Evolutionary conservation across 2,329 filamentous ascomycete species (phyloP).

Genomic region (Sodiomyces alkalinus): DNA sequence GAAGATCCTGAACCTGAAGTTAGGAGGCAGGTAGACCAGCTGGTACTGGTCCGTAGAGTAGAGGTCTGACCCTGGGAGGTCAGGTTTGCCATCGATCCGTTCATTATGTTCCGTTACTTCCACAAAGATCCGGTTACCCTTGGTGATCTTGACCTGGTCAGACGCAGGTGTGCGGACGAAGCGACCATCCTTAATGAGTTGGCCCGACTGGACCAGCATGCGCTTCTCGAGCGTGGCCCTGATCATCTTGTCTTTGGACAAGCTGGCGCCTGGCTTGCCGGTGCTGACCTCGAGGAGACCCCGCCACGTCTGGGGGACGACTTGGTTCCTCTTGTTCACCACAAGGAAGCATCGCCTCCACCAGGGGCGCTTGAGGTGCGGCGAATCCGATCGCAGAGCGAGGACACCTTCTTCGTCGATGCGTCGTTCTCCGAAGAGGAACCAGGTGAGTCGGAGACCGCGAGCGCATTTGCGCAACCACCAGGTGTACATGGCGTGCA

Average conservation of each 20-base stretch:
- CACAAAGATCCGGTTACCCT: constrained; percentile 67
- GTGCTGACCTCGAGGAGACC: constrained; percentile 35
- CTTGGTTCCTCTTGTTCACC: constrained; percentile 22
- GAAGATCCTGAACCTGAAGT: constrained; percentile 66
- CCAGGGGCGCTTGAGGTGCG: constrained; percentile 16
- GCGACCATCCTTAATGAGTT: constrained; percentile 54
- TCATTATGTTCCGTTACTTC: constrained; percentile 55
- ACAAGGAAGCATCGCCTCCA: constrained; percentile 31
- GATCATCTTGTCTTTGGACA: constrained; percentile 20
- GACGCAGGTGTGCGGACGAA: constrained; percentile 90
- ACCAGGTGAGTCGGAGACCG: constrained; percentile 68
- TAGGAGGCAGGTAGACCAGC: constrained; percentile 68
- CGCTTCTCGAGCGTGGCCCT: constrained; percentile 23
- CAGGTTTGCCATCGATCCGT: constrained; percentile 45
- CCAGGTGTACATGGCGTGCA: constrained; percentile 83
- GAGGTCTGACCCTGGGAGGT: constrained; percentile 33
- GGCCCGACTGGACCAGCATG: constrained; percentile 28
- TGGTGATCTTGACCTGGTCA: constrained; percentile 87
- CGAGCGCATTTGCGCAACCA: constrained; percentile 87
- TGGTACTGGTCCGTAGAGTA: constrained; percentile 49
- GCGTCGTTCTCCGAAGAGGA: constrained; percentile 74
- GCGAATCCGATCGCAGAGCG: constrained; percentile 23
- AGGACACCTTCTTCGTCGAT: constrained; percentile 69
- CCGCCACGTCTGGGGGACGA: constrained; percentile 41
- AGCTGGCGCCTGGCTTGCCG: constrained; percentile 22